These are phyloP conservation scores for Suhomyces prunicola DNA, from an alignment of 805 yeast species.

Conservation along the genomic window DNA sequence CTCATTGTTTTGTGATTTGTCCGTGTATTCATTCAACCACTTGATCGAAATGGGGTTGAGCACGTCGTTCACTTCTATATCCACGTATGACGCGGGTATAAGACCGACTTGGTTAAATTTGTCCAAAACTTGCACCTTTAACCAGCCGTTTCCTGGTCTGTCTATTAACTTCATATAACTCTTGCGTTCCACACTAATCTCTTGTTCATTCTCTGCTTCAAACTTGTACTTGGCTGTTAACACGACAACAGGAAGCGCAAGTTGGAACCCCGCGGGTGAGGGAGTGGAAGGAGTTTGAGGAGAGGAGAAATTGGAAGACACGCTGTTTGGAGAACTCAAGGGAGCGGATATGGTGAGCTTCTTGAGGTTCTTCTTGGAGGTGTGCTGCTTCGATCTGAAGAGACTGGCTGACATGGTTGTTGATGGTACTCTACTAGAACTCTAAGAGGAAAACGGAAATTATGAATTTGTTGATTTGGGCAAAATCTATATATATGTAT, in stretches of 20 bases:
- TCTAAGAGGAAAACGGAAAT: neutral
- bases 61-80: slow-evolving; percentile 37
- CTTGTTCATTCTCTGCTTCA: slow-evolving; percentile 23
- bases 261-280: slow-evolving; percentile 8
- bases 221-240: slow-evolving; percentile 32
- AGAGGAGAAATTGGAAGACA: slow-evolving; percentile 4
- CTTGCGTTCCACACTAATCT: slow-evolving; percentile 23
- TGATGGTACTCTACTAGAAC: neutral
- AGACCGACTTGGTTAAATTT: slow-evolving; percentile 22
- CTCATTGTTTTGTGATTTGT: neutral
- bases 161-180: slow-evolving; percentile 32
- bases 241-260: slow-evolving; percentile 19
- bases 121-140: slow-evolving; percentile 29
- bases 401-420: slow-evolving; percentile 20
- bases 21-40: slow-evolving; percentile 27
- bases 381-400: slow-evolving; percentile 19
- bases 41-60: slow-evolving; percentile 28
- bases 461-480: neutral
- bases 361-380: slow-evolving; percentile 24
- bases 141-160: slow-evolving; percentile 41
- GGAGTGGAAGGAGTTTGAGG: slow-evolving; percentile 7
- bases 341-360: slow-evolving; percentile 27
- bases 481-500: neutral
- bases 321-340: slow-evolving; percentile 4
- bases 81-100: slow-evolving; percentile 40